Percentiles rank a stretch among this genome's conserved stretches.
Conservation (phyloP, 371 early-diverging fungal species). For the Blastocladiella emersonii region DNA sequence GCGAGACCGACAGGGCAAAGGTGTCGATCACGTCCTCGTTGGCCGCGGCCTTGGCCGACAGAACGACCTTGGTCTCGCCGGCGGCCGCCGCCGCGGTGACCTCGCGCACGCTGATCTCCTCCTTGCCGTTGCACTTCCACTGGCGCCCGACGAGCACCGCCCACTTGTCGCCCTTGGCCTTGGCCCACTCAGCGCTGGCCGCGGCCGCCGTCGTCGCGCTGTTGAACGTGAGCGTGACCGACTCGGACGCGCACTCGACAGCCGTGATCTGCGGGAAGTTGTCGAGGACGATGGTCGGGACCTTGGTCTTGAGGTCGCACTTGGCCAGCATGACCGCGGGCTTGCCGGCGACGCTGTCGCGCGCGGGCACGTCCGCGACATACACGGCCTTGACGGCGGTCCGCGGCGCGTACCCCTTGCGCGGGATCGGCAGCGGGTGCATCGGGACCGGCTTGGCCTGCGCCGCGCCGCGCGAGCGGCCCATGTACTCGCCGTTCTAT, state of each 20-base stretch:
- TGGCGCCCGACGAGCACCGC: background rate
- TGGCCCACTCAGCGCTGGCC: background rate
- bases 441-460: background rate
- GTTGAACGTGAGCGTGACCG: background rate
- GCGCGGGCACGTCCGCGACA: background rate
- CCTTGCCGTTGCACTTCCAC: background rate
- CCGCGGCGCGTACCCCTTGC: background rate
- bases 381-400: background rate
- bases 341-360: background rate
- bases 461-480: background rate
- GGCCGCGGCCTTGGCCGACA: background rate
- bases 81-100: background rate
- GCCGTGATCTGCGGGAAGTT: background rate
- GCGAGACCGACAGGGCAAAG: background rate
- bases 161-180: background rate
- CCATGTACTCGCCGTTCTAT: constrained; percentile 2
- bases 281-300: background rate
- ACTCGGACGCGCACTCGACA: background rate
- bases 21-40: background rate
- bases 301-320: background rate
- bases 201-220: background rate
- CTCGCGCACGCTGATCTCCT: background rate
- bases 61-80: background rate
- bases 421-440: background rate
- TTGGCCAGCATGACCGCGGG: background rate